These are phyloP conservation scores for Lepraria neglecta DNA, from an alignment of 495 filamentous ascomycete species.

Conservation along the genomic window DNA sequence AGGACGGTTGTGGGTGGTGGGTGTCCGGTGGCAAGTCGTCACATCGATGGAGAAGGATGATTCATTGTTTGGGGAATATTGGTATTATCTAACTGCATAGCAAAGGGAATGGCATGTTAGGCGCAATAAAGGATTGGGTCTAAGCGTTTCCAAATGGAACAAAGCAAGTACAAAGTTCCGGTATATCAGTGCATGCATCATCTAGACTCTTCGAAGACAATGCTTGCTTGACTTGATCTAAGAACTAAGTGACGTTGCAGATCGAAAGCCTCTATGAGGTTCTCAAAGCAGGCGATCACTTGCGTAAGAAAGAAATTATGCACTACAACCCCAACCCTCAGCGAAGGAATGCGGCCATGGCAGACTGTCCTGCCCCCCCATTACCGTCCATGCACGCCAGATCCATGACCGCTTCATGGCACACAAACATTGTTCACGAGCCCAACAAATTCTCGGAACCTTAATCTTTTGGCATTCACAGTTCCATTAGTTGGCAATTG, in stretches of 20 bases:
- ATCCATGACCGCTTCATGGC: neutral
- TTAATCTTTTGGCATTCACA: too few species aligned
- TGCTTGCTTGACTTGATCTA: neutral
- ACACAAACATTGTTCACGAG: neutral
- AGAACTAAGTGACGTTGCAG: constrained; percentile 6
- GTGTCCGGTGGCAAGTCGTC: constrained; percentile 22
- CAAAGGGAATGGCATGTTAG: neutral
- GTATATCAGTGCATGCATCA: neutral
- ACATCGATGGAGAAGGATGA: constrained; percentile 15
- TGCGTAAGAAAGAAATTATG: neutral
- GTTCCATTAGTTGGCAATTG: too few species aligned
- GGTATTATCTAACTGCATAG: neutral
- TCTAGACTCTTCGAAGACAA: neutral
- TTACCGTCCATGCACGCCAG: neutral
- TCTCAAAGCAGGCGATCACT: neutral
- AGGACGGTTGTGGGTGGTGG: constrained; percentile 24
- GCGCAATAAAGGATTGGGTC: neutral
- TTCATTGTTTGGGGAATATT: neutral
- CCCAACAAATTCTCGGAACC: too few species aligned
- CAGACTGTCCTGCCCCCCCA: neutral
- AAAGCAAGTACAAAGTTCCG: neutral
- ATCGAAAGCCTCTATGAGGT: neutral
- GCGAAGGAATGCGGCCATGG: neutral
- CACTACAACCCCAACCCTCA: neutral
- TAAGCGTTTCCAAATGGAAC: neutral